Evolutionary conservation across 306 rosid genomes (phyloP).

Genomic region (Potentilla sterilis): DNA sequence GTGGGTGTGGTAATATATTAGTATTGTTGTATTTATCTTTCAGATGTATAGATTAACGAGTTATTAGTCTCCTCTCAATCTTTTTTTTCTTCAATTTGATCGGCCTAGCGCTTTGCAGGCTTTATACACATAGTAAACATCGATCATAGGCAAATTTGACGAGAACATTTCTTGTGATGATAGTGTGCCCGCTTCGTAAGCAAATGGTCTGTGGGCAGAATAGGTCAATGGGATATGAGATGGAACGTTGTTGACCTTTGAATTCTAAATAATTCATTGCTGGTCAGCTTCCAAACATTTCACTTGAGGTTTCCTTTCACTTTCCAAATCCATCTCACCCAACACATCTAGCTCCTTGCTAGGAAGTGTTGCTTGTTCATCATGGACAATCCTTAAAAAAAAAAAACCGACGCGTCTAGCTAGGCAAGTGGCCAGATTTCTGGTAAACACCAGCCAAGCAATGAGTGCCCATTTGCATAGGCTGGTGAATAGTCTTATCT

Average conservation of each 20-base stretch:
- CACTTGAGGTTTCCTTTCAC: neutral
- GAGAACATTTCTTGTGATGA: no score
- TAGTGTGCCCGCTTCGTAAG: no score
- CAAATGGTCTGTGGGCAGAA: no score
- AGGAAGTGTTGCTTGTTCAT: neutral
- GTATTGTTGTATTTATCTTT: no score
- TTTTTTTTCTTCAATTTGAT: no score
- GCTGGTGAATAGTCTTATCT: neutral
- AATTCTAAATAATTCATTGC: neutral
- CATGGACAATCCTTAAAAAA: no score
- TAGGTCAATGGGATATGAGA: neutral
- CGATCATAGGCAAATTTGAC: no score
- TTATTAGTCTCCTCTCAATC: no score
- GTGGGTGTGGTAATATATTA: no score
- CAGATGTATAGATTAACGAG: no score
- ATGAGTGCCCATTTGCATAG: neutral
- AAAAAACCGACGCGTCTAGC: neutral
- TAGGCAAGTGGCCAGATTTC: neutral
- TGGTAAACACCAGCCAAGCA: neutral
- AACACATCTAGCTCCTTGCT: neutral
- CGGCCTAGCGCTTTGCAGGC: no score
- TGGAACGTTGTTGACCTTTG: neutral
- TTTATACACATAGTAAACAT: no score
- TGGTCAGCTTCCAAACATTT: neutral
- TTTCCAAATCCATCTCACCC: neutral